Evolutionary conservation across 2,329 filamentous ascomycete genomes (phyloP).

Genomic region (Magnaporthiopsis incrustans): DNA sequence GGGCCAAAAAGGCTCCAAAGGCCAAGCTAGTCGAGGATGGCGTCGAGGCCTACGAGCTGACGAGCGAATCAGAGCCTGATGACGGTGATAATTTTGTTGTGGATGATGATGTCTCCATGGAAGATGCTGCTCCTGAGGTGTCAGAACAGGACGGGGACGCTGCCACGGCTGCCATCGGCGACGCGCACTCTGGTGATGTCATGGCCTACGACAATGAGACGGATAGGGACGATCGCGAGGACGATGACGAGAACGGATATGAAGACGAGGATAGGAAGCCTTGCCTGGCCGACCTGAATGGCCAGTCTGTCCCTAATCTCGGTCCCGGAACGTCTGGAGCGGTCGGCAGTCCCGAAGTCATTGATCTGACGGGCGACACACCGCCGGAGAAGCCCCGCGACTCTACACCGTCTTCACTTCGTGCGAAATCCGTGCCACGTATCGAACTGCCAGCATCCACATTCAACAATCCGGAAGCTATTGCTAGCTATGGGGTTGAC

Average conservation of each 20-base stretch:
- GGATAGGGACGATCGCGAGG: no score
- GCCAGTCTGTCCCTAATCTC: not conserved
- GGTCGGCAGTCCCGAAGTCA: not conserved
- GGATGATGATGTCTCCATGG: slow-evolving; percentile 19
- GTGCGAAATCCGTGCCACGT: not conserved
- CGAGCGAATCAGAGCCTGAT: slow-evolving; percentile 34
- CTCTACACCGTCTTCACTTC: not conserved
- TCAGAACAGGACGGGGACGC: not conserved
- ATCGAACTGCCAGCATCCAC: not conserved
- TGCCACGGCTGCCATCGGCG: no score
- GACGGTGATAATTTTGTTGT: slow-evolving; percentile 43
- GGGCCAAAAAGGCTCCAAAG: slow-evolving; percentile 1
- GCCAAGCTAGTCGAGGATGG: slow-evolving; percentile 34
- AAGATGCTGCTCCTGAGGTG: not conserved
- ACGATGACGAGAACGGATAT: no score
- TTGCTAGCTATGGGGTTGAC: not conserved
- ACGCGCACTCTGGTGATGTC: no score
- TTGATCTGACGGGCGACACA: slow-evolving; percentile 2
- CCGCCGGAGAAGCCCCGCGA: not conserved
- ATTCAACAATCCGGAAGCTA: not conserved
- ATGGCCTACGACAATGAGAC: no score
- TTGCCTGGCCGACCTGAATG: not conserved
- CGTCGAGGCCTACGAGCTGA: slow-evolving; percentile 37
- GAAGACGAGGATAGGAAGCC: not conserved
- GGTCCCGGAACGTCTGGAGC: not conserved